Conservation (phyloP, 1,284 basidiomycete species). For the Apiotrichum laibachii region DNA sequence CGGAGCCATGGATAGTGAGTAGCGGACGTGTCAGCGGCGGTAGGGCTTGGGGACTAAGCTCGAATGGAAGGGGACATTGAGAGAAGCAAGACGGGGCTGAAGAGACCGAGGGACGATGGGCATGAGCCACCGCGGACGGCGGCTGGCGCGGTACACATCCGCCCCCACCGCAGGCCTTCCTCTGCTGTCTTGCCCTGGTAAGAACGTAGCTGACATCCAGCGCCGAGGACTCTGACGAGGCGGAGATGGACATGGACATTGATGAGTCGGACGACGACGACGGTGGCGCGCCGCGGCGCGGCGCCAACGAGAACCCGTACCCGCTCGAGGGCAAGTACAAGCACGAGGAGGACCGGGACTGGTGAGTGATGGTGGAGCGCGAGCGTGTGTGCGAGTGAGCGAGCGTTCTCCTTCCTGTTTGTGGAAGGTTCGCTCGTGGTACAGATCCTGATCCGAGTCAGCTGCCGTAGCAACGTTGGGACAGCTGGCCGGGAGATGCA, state of each 20-base stretch:
- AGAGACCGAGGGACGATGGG: too few relatives aligned
- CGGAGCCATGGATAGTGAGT: conserved; percentile 27
- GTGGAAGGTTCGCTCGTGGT: too few relatives aligned
- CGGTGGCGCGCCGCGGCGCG: conserved; percentile 6
- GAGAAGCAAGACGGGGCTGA: too few relatives aligned
- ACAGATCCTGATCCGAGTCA: too few relatives aligned
- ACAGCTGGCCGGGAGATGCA: too few relatives aligned
- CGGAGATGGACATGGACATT: conserved; percentile 35
- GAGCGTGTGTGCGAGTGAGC: not conserved
- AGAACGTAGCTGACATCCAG: conserved; percentile 1
- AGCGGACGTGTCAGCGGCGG: too few relatives aligned
- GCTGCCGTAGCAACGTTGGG: too few relatives aligned
- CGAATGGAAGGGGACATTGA: too few relatives aligned
- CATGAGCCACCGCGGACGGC: not conserved
- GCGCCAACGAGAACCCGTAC: conserved; percentile 62
- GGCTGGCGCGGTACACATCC: not conserved
- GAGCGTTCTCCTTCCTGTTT: too few relatives aligned
- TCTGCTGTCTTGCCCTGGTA: too few relatives aligned
- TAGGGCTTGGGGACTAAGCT: too few relatives aligned
- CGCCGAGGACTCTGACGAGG: conserved; percentile 27
- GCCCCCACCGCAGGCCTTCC: not conserved
- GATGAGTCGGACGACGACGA: conserved; percentile 38
- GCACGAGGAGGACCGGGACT: conserved; percentile 74
- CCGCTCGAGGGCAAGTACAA: conserved; percentile 87
- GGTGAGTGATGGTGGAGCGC: too few relatives aligned